Conservation (phyloP, 164 flowering plant genomes). For the Echeveria elegans region DNA sequence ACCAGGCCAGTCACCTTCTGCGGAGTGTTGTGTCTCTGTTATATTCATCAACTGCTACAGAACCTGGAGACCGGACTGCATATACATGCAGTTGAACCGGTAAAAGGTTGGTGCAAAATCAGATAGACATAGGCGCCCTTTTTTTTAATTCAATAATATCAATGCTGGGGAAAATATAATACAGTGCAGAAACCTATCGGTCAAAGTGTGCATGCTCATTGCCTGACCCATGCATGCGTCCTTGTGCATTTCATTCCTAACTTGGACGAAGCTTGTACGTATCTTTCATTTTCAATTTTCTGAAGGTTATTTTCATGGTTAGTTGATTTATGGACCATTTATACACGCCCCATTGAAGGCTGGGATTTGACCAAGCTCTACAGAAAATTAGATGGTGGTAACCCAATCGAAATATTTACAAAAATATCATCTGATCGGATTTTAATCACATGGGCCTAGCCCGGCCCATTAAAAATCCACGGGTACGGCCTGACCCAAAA, state of each 20-base stretch:
- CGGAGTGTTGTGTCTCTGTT: not conserved
- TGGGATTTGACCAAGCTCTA: not conserved
- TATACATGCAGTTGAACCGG: not conserved
- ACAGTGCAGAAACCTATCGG: constrained; percentile 1
- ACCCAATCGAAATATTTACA: no score
- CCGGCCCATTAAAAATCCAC: no score
- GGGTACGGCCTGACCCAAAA: no score
- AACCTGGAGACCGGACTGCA: not conserved
- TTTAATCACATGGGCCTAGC: no score
- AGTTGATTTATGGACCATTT: not conserved
- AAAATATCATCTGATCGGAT: no score
- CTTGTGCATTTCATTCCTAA: not conserved
- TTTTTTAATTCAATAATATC: not conserved
- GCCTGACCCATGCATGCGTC: not conserved
- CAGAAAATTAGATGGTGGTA: not conserved
- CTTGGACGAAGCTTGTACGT: not conserved
- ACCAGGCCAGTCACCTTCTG: not conserved
- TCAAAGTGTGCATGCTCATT: constrained; percentile 1
- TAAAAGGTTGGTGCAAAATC: not conserved
- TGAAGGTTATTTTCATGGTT: not conserved
- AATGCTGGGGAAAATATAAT: not conserved
- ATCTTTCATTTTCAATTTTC: not conserved
- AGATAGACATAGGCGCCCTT: not conserved
- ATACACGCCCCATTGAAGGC: not conserved
- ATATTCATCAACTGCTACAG: not conserved